Base-by-base conservation (phyloP, 768 basidiomycete genomes). In the Amanita molliuscula region DNA sequence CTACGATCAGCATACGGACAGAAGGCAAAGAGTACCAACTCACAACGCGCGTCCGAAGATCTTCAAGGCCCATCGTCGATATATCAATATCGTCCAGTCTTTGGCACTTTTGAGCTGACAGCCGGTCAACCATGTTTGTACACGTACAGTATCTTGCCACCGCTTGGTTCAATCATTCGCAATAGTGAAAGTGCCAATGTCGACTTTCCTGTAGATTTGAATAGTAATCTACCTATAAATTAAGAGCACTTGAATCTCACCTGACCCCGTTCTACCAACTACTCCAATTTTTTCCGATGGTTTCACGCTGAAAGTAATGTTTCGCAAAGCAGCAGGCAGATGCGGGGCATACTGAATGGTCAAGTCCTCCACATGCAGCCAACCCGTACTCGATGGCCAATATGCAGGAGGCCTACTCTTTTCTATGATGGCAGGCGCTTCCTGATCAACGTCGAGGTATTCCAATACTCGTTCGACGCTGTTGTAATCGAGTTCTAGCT, bases 71-170 rank as follows among this genome's bases (percentile, higher is more conserved):
- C 8, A 88, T 72, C 1, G 67, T 75, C 11, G 77, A 71, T 42
- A 86, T 79, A 60, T 88, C 82, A 47, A 88, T 70, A 5, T 78
- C 79, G 55, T 88, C 84, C 23, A 87, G 71, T n/a, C 80, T 78
- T 44, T 29, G 51, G 49, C 6, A 13, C 29, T 28, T 18, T 23
- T 40, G 46, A 52, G 48, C 37, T 35, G 20, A 36, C 6, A 31
- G 21, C 46, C 16, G 43, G 34, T 13, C 28, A 43, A 25, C 38
- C 40, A 48, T 26, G 48, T 47, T 44, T 20, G 23, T 11, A 41
- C 7, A 57, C 76, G 48, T 61, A 83, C 82, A 79, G 61, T 29
- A 86, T 84, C 45, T 58, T 66, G 3, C 83, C 84, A 36, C 65
- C 65, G 0, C 61, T 61, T 0, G 82, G 74, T 53, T 86, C 84